Evolutionary conservation across 768 basidiomycete species (phyloP).

Genomic region (Sporobolomyces roseus): DNA sequence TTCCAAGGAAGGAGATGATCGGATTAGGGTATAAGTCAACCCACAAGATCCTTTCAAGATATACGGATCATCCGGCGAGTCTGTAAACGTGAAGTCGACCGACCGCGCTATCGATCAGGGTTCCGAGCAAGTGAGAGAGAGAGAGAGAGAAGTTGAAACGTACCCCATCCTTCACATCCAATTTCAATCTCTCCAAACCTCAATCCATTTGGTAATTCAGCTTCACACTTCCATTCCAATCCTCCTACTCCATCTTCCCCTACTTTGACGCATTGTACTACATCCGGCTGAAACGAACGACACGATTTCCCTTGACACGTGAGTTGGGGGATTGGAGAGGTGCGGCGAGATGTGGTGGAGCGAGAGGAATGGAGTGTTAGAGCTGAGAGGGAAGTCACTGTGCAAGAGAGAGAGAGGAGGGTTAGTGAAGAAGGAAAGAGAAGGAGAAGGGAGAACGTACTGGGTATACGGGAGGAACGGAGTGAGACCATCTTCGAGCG

Average conservation of each 20-base stretch:
- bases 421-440: neutral
- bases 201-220: constrained; percentile 76
- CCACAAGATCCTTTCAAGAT: constrained; percentile 92
- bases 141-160: constrained; percentile 50
- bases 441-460: neutral
- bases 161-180: constrained; percentile 84
- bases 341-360: constrained; percentile 64
- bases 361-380: constrained; percentile 72
- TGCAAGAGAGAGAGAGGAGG: neutral
- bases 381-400: constrained; percentile 57
- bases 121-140: neutral
- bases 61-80: constrained; percentile 57
- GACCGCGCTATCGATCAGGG: neutral
- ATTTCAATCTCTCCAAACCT: constrained; percentile 81
- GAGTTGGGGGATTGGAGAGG: constrained; percentile 69
- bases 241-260: constrained; percentile 70
- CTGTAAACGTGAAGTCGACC: neutral
- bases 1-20: constrained; percentile 11
- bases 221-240: constrained; percentile 91
- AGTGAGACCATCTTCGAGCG: constrained; percentile 1
- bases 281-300: constrained; percentile 70
- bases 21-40: constrained; percentile 67
- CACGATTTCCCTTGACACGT: constrained; percentile 76
- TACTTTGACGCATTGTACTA: constrained; percentile 74
- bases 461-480: neutral